Conservation (phyloP, 1,284 basidiomycete species). For the Ustilago curta region DNA sequence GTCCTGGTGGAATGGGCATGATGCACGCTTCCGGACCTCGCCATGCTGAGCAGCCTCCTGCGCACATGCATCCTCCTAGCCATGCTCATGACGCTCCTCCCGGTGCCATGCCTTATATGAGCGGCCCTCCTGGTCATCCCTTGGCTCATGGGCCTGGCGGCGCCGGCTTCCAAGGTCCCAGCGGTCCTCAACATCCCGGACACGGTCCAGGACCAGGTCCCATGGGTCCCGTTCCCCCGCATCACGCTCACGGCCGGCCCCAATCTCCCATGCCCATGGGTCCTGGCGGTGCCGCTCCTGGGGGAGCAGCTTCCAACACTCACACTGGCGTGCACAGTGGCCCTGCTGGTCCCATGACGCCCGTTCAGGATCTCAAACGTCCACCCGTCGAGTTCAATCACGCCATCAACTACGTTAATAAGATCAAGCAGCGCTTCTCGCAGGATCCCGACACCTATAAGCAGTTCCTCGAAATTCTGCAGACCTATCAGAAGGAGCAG, state of each 20-base stretch:
- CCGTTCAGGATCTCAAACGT: conserved; percentile 53
- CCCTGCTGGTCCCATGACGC: conserved; percentile 43
- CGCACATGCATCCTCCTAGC: conserved; percentile 45
- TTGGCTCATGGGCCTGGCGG: conserved; percentile 28
- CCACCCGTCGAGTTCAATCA: conserved; percentile 89
- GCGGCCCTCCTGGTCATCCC: conserved; percentile 35
- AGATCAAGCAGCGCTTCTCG: conserved; percentile 95
- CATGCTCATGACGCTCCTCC: conserved; percentile 38
- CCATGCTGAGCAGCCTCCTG: conserved; percentile 42
- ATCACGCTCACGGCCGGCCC: conserved; percentile 45
- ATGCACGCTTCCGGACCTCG: conserved; percentile 43
- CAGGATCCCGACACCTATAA: conserved; percentile 96
- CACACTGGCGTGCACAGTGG: conserved; percentile 33
- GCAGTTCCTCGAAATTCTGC: conserved; percentile 96
- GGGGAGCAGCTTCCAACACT: conserved; percentile 18
- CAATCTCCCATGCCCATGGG: conserved; percentile 50
- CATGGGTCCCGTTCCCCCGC: conserved; percentile 41
- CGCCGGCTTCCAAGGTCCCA: conserved; percentile 34
- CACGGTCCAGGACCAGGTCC: conserved; percentile 42
- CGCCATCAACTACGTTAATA: conserved; percentile 97
- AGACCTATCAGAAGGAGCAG: conserved; percentile 96
- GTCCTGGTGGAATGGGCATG: conserved; percentile 42
- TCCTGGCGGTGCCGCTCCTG: conserved; percentile 34
- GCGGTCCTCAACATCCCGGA: conserved; percentile 33
- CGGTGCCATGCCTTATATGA: conserved; percentile 37